Evolutionary conservation across 352 stramenopile species (phyloP), one percentile per base, ranked within the genome.

Genomic region (Phytophthora boehmeriae): DNA sequence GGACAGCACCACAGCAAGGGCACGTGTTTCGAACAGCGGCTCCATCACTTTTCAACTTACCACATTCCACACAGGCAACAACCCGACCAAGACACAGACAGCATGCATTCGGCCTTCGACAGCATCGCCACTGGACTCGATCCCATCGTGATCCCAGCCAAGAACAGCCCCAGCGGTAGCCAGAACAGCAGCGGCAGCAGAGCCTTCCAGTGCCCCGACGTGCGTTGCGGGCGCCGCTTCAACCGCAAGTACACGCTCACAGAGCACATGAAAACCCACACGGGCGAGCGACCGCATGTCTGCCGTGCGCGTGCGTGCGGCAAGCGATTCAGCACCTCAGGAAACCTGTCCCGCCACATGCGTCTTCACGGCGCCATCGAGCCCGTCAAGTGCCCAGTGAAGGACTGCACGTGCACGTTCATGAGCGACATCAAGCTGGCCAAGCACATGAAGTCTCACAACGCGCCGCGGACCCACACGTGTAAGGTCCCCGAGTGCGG

Each of bases 261-360:
- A 8, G 80, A 90, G 56, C 82, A 92, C 68, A 78, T 86, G 57
- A 89, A 89, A 70, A 92, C 80, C 22, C 82, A 92, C 73, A 90
- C 82, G 35, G 82, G 82, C 30, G 75, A 84, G 22, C 71, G 68
- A 5, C 75, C 75, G 16, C 65, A 84, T 28, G 54, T 69, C 19
- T 84, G 75, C 45, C 63, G 66, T 4, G 68, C 65, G 5, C 59
- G 46, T n/a, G 54, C 47, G 34, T 84, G 75, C 28, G 73, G 66
- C 32, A 84, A 84, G 55, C 73, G 72, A 28, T 84, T 84, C 56
- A 84, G 62, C 51, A 84, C 75, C 0, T 76, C 75, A 9, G 75
- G 75, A 41, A 84, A 84, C 67, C 50, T 84, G 19, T 76, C 75
- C 6, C 66, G 75, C 2, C 75, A 84, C 41, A 75, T 76, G 55